phyloP scores from a whole-genome alignment of 495 filamentous ascomycete genomes.

The Penicillium robsamsonii region DNA sequence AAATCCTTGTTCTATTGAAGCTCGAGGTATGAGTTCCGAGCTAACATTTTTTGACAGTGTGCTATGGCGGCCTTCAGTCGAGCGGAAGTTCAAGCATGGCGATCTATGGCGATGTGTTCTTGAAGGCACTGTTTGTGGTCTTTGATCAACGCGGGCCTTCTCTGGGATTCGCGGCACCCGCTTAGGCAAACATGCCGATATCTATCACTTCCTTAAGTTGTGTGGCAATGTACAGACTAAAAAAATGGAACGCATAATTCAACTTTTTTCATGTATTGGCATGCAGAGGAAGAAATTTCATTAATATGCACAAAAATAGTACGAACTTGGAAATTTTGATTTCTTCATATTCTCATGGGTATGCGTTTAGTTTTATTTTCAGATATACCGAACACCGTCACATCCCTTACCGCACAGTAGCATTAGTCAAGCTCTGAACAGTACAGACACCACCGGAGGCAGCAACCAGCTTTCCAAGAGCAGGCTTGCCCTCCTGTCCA shows the following conservation, averaged over 20 bases:
- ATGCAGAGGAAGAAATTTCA: neutral
- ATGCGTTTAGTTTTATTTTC: slow-evolving; percentile 29
- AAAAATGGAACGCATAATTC: neutral
- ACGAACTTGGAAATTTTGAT: slow-evolving; percentile 15
- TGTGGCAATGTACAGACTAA: slow-evolving; percentile 7
- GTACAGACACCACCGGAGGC: slow-evolving; percentile 69
- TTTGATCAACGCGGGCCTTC: slow-evolving; percentile 61
- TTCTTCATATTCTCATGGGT: slow-evolving; percentile 33
- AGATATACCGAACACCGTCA: slow-evolving; percentile 6
- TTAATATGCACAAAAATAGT: slow-evolving; percentile 1
- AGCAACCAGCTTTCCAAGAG: slow-evolving; percentile 66
- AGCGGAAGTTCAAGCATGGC: slow-evolving; percentile 56
- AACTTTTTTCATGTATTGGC: neutral
- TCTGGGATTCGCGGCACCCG: slow-evolving; percentile 35
- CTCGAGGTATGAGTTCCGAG: slow-evolving; percentile 45
- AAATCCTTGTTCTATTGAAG: slow-evolving; percentile 5
- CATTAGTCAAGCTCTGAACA: slow-evolving; percentile 70
- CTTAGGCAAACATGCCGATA: neutral
- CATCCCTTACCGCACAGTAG: slow-evolving; percentile 57
- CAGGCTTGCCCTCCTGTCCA: slow-evolving; percentile 60
- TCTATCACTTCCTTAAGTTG: neutral
- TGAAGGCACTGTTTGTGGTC: slow-evolving; percentile 76
- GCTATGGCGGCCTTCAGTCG: slow-evolving; percentile 70
- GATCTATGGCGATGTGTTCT: slow-evolving; percentile 77
- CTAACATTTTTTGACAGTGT: slow-evolving; percentile 46